Conservation (phyloP, 176 grass and related monocot genomes). For the Pharus latifolius region DNA sequence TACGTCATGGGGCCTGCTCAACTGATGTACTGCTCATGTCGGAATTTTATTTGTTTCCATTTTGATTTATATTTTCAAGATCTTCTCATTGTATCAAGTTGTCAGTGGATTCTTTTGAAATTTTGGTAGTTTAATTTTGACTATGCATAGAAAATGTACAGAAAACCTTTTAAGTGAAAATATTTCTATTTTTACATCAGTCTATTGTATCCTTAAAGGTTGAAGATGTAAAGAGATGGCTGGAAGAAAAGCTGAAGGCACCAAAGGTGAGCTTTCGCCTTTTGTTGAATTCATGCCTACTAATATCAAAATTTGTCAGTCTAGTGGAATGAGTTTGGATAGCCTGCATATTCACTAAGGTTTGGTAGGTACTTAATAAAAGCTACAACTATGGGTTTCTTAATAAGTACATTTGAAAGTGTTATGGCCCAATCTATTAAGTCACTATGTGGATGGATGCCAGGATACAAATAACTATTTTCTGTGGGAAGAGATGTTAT, state of each 20-base stretch:
- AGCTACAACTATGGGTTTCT: no score
- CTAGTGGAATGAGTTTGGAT: slow-evolving; percentile 12
- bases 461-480: no score
- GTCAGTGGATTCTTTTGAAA: background rate
- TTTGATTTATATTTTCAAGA: background rate
- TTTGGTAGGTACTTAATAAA: background rate
- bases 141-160: background rate
- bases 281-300: slow-evolving; percentile 8
- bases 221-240: slow-evolving; percentile 89
- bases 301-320: background rate
- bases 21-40: background rate
- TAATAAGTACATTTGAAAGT: no score
- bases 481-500: no score
- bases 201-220: slow-evolving; percentile 40
- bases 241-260: slow-evolving; percentile 65
- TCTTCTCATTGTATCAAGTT: background rate
- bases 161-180: background rate
- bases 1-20: background rate
- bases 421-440: no score
- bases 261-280: slow-evolving; percentile 49
- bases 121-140: background rate
- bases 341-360: background rate
- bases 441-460: no score
- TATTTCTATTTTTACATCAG: background rate
- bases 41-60: background rate